Evolutionary conservation across 768 basidiomycete genomes (phyloP), one percentile per base, ranked within the genome.

Genomic region (Lentinula edodes): DNA sequence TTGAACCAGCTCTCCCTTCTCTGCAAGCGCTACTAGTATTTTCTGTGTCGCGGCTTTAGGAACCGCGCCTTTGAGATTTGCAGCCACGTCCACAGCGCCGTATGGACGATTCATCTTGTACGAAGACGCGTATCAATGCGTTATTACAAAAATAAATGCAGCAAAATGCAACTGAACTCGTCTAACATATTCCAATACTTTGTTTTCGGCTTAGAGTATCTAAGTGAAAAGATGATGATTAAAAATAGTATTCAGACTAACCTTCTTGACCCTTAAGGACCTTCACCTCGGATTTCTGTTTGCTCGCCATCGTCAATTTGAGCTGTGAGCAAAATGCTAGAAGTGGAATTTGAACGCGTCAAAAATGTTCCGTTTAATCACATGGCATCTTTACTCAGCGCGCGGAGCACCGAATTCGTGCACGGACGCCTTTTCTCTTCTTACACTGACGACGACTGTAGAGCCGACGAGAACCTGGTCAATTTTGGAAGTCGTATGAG

Each of bases 51-150:
- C 79, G 1, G 91, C 75, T 70, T 97, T 97, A 6, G 91, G 86
- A 5, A 96, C 87, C 9, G 88, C 88, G 55, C 91, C 91, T 73
- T 95, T 95, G 35, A 97, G 76, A 73, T 97, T 97, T 9, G 93
- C 91, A 15, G 90, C 83, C 5, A 96, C 87, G 70, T 97, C 94
- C 39, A 95, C 93, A 63, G 92, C 93, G 7, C 93, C 93, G 68
- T 88, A 39, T 9, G 56, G 62, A 15, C 62, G 23, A 52, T 62
- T 62, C 62, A 62, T 62, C 62, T 62, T 20, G 43, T 54, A 43
- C 15, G 13, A 35, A 52, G 57, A 52, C 39, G 57, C 16, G 57
- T 38, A 52, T 39, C 10, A 20, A 23, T n/a, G 46, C 28, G 53
- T 35, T 50, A 8, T 43, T 34, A 59, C 16, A 13, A 6, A 34